These are phyloP conservation scores for Moricandia moricandioides DNA, from an alignment of 345 rosid genomes.

Conservation along the genomic window DNA sequence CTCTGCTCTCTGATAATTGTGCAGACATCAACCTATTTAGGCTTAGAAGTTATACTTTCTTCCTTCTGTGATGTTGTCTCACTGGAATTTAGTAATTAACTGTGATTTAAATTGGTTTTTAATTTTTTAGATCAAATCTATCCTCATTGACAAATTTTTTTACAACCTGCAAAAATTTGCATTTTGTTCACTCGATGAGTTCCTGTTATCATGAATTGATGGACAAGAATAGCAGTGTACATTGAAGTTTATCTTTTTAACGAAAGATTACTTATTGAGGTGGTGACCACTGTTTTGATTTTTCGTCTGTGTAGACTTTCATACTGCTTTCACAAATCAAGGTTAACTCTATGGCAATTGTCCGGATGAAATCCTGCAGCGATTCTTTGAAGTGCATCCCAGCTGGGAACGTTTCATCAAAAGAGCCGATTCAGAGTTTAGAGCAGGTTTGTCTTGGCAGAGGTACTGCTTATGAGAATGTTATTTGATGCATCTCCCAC, in stretches of 20 bases:
- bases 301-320: conserved; percentile 52
- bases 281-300: conserved; percentile 14
- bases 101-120: not conserved
- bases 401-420: conserved; percentile 34
- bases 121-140: not conserved
- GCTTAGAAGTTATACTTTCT: conserved; percentile 5
- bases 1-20: not conserved
- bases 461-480: conserved; percentile 26
- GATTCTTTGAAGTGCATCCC: conserved; percentile 34
- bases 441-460: conserved; percentile 67
- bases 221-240: not conserved
- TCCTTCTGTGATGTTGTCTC: not conserved
- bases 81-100: not conserved
- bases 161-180: conserved; percentile 5
- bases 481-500: conserved; percentile 6
- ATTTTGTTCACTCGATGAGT: not conserved
- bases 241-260: not conserved
- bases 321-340: conserved; percentile 70
- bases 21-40: conserved; percentile 1
- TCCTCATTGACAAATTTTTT: not conserved
- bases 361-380: conserved; percentile 59
- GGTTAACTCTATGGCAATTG: conserved; percentile 75
- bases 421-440: conserved; percentile 46
- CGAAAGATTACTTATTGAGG: not conserved
- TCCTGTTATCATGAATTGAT: not conserved